Evolutionary conservation across 345 rosid genomes (phyloP).

Genomic region (Salix suchowensis): DNA sequence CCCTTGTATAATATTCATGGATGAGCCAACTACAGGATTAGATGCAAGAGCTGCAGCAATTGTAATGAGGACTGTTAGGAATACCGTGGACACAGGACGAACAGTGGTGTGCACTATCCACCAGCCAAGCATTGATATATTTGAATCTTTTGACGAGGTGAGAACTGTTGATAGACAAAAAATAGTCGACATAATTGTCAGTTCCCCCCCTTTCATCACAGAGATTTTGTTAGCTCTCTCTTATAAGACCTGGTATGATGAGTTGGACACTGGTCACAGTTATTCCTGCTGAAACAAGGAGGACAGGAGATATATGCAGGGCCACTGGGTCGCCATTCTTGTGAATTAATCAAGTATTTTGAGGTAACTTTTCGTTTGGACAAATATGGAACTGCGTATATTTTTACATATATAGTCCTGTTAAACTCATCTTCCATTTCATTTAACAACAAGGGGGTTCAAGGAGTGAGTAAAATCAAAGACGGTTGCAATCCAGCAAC

Average conservation of each 20-base stretch:
- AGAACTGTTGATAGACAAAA: neutral
- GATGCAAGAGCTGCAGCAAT: slow-evolving; percentile 96
- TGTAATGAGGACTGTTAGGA: slow-evolving; percentile 84
- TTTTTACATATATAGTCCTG: too few species aligned
- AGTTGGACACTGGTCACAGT: slow-evolving; percentile 29
- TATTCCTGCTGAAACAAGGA: slow-evolving; percentile 65
- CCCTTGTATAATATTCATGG: slow-evolving; percentile 92
- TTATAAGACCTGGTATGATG: too few species aligned
- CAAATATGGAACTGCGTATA: neutral
- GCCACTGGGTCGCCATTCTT: slow-evolving; percentile 64
- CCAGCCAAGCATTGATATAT: slow-evolving; percentile 89
- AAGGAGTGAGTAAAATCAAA: slow-evolving; percentile 53
- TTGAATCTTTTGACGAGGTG: slow-evolving; percentile 92
- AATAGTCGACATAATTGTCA: neutral
- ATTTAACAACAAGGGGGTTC: slow-evolving; percentile 34
- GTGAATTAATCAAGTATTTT: slow-evolving; percentile 53
- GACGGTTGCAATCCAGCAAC: slow-evolving; percentile 83
- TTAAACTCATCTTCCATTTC: too few species aligned
- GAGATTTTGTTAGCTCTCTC: too few species aligned
- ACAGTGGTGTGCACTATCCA: slow-evolving; percentile 92
- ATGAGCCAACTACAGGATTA: slow-evolving; percentile 90
- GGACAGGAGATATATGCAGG: slow-evolving; percentile 78
- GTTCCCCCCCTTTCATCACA: neutral
- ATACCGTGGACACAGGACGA: slow-evolving; percentile 88
- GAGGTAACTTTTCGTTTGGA: slow-evolving; percentile 36